A percentile compares a stretch with the other conserved stretches of the same genome.
phyloP scores from a whole-genome alignment of 2,329 filamentous ascomycete genomes.

The Cladosporium sp. region DNA sequence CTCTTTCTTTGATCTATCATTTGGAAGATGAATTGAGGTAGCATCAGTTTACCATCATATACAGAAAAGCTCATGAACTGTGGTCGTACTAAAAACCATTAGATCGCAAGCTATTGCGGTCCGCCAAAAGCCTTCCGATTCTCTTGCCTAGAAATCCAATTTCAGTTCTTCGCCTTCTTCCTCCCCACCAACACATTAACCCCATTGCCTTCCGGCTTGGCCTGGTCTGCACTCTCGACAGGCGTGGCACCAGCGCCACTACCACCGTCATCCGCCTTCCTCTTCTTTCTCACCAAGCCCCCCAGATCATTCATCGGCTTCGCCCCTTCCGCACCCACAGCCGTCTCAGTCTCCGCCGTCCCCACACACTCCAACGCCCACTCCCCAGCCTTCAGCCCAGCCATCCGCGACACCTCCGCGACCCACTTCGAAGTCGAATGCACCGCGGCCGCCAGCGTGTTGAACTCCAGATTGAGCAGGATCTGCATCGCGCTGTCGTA shows the following conservation, averaged over 20 bases:
- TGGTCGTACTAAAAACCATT: too few relatives aligned
- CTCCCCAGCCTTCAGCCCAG: constrained; percentile 11
- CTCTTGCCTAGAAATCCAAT: too few relatives aligned
- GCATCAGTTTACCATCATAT: too few relatives aligned
- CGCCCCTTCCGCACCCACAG: constrained; percentile 5
- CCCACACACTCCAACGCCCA: constrained; percentile 20
- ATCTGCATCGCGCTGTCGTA: constrained; percentile 48
- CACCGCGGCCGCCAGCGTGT: constrained; percentile 55
- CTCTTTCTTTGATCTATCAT: too few relatives aligned
- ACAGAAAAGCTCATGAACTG: too few relatives aligned
- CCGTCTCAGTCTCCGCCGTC: constrained; percentile 11
- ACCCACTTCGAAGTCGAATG: constrained; percentile 66
- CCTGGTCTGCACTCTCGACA: background rate
- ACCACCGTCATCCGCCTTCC: constrained; percentile 32
- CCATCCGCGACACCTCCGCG: constrained; percentile 41
- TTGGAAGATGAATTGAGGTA: too few relatives aligned
- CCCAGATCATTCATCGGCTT: constrained; percentile 26
- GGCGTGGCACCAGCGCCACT: constrained; percentile 16
- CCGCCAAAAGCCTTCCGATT: too few relatives aligned
- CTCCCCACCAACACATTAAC: constrained; percentile 51
- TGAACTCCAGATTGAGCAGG: constrained; percentile 68
- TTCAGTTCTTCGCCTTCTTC: constrained; percentile 49
- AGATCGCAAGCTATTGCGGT: too few relatives aligned
- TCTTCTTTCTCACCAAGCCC: constrained; percentile 45
- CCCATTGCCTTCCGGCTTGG: constrained; percentile 10